Evolutionary conservation across 495 filamentous ascomycete species (phyloP).

Genomic region (Lasiosphaeria ovina): DNA sequence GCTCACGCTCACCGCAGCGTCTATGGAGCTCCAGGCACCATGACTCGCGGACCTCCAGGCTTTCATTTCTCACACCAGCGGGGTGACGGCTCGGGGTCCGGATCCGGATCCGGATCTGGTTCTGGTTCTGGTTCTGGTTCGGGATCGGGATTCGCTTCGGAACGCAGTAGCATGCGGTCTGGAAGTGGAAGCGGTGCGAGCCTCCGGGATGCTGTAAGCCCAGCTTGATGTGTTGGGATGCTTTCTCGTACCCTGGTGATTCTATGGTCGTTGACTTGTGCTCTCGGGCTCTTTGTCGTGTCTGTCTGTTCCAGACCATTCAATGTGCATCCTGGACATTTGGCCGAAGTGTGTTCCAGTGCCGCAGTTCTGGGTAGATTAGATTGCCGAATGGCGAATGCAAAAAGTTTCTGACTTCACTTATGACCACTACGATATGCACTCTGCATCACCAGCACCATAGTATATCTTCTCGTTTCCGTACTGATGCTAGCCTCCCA

Average conservation of each 20-base stretch:
- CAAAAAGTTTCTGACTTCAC: no score
- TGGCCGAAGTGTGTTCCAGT: no score
- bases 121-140: slow-evolving; percentile 29
- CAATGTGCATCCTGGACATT: no score
- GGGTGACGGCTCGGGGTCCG: slow-evolving; percentile 16
- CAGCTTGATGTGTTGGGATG: slow-evolving; percentile 20
- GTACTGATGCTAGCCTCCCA: no score
- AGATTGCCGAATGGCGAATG: no score
- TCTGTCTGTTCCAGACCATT: no score
- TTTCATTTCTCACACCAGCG: slow-evolving; percentile 25
- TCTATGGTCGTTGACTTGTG: neutral
- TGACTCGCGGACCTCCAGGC: slow-evolving; percentile 30
- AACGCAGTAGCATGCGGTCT: slow-evolving; percentile 37
- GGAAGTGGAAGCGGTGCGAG: slow-evolving; percentile 36
- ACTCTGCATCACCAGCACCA: no score
- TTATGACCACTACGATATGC: no score
- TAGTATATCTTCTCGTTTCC: no score
- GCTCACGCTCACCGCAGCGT: slow-evolving; percentile 6
- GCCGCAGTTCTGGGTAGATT: no score
- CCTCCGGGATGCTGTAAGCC: slow-evolving; percentile 29
- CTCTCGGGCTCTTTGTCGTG: neutral
- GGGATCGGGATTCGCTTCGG: slow-evolving; percentile 28
- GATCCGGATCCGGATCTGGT: slow-evolving; percentile 21
- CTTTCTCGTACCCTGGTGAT: neutral
- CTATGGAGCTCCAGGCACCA: slow-evolving; percentile 14